Base-by-base conservation (phyloP, 1,284 basidiomycete species). In the Schizophyllum amplum region DNA sequence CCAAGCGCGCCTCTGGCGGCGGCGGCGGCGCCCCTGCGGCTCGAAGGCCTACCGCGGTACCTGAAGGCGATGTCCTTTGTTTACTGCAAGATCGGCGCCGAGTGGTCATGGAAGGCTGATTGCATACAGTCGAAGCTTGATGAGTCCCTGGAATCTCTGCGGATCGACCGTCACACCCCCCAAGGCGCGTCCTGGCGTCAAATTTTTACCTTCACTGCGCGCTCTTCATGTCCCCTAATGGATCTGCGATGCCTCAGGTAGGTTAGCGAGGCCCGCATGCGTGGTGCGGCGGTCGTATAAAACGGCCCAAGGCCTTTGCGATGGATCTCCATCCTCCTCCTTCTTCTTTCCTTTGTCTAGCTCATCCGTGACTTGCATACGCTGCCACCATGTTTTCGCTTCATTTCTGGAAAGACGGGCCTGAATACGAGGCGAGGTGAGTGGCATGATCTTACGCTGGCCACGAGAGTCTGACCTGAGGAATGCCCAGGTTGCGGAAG, bases 401-500 rank as follows among this genome's bases (percentile, higher is more conserved):
- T 17, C 17, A 9, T 3, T 17, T 42, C 17, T 42, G 33, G 33
- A 17, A 42, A 3, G 33, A 42, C 33, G 33, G 33, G 33, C 33
- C 33, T 42, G 48, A 50, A 20, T 50, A 50, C 48, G 22, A 50
- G 13, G 48, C 48, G 22, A 50, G 48, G 48, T 50, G 20, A 21
- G 48, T 5, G 4, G 48, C 24, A 11, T 50, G 48, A 11, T 2
- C 3, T 50, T n/a, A n/a, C 24, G 48, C 22, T 24, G 42, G 11
- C 20, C 48, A 4, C 48, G 24, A 50, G 20, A 22, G 9, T 9
- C 24, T 21, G 48, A 50, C 48, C 48, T 50, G 48, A 11, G 48
- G 11, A 21, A 5, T 50, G 9, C 20, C 15, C 48, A 72, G 71
- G 59, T 63, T 68, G 47, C 53, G 57, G 26, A 63, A 63, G 51